These are phyloP conservation scores for Neofusicoccum laricinum DNA, from an alignment of 2,329 filamentous ascomycete species.

Conservation along the genomic window DNA sequence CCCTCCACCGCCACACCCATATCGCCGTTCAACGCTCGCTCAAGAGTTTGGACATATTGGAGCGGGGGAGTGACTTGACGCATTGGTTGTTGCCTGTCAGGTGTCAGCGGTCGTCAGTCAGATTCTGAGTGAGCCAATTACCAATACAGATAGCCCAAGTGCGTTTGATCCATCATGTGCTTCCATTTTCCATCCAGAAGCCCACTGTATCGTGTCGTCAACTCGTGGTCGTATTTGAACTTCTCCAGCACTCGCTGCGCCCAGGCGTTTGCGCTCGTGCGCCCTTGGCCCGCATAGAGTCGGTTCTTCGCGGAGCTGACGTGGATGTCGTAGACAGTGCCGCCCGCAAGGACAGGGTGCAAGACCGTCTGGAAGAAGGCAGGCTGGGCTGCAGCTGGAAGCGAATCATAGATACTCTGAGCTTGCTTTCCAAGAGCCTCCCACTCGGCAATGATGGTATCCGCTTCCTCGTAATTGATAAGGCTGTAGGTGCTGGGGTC, in stretches of 20 bases:
- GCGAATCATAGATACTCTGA: constrained; percentile 53
- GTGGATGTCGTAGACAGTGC: constrained; percentile 53
- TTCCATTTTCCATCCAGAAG: constrained; percentile 38
- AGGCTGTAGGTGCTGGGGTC: constrained; percentile 59
- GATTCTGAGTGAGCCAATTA: constrained; percentile 49
- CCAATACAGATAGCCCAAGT: constrained; percentile 41
- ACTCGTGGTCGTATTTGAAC: constrained; percentile 35
- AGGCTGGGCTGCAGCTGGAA: constrained; percentile 51
- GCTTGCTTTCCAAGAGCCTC: constrained; percentile 51
- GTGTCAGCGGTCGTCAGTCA: constrained; percentile 28
- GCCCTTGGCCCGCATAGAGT: constrained; percentile 34
- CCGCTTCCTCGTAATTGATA: constrained; percentile 64
- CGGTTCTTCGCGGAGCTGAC: constrained; percentile 36
- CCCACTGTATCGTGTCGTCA: constrained; percentile 34
- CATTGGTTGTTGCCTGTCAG: constrained; percentile 70
- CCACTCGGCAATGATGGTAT: constrained; percentile 57
- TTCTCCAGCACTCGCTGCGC: constrained; percentile 35
- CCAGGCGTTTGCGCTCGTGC: constrained; percentile 39
- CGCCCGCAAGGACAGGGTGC: constrained; percentile 58
- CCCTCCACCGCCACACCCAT: constrained; percentile 64
- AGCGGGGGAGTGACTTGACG: constrained; percentile 63
- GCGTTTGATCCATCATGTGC: constrained; percentile 40
- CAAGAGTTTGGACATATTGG: constrained; percentile 56
- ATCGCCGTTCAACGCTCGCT: constrained; percentile 59
- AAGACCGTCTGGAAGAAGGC: constrained; percentile 64